phyloP scores from a whole-genome alignment of 2,329 filamentous ascomycete species.

The Stagonosporopsis tanaceti region DNA sequence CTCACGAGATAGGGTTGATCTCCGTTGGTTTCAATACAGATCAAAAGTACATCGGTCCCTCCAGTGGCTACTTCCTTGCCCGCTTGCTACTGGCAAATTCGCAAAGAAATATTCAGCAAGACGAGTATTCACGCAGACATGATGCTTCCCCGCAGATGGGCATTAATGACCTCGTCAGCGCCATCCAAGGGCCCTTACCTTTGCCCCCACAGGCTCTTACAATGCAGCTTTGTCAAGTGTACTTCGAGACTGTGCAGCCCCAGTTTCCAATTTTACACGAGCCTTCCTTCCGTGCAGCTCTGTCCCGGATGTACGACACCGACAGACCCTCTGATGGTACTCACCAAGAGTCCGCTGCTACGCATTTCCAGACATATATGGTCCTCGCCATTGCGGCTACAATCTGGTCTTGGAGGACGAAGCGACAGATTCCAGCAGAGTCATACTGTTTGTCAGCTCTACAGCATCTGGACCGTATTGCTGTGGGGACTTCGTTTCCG shows the following conservation, averaged over 20 bases:
- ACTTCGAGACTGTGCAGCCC: slow-evolving; percentile 59
- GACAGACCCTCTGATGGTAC: not conserved
- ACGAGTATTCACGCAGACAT: not conserved
- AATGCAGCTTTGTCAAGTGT: slow-evolving; percentile 54
- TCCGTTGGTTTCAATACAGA: slow-evolving; percentile 59
- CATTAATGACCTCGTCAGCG: slow-evolving; percentile 20
- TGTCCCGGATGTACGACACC: slow-evolving; percentile 28
- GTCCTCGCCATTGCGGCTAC: slow-evolving; percentile 61
- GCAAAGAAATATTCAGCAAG: not conserved
- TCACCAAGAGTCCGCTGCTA: not conserved
- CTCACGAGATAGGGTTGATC: slow-evolving; percentile 62
- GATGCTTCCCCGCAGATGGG: slow-evolving; percentile 3
- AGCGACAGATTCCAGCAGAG: slow-evolving; percentile 57
- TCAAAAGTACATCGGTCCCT: slow-evolving; percentile 63
- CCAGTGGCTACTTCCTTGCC: slow-evolving; percentile 63
- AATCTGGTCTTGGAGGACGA: slow-evolving; percentile 55
- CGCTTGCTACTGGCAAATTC: slow-evolving; percentile 57
- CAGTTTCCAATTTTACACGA: slow-evolving; percentile 61
- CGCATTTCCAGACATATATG: slow-evolving; percentile 51
- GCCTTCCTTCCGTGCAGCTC: slow-evolving; percentile 35
- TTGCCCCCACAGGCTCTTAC: slow-evolving; percentile 47
- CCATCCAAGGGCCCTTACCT: slow-evolving; percentile 16
- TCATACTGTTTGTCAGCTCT: slow-evolving; percentile 60
- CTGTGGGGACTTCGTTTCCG: slow-evolving; percentile 58
- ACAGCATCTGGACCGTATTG: slow-evolving; percentile 56